Evolutionary conservation across 2,329 filamentous ascomycete species (phyloP), one percentile per base, ranked within the genome.

Genomic region (Apiospora malaysiana): DNA sequence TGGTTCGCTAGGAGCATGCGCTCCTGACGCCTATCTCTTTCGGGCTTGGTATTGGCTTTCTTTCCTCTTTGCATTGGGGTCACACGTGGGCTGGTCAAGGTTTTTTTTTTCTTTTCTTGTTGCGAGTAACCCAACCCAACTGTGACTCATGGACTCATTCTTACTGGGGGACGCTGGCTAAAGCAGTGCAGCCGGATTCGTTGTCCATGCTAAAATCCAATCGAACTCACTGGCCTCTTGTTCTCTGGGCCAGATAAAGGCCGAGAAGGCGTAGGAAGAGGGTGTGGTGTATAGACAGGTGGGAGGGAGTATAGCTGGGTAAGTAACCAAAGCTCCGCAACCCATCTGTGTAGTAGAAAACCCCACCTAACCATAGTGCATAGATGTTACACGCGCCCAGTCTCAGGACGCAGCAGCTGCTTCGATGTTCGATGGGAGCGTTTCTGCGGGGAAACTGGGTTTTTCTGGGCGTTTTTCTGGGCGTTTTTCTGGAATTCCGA

Each of bases 1-100:
- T 66, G 42, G 56, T 69, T 73, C 71, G 72, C 71, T 72, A 72
- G 72, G 71, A 73, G 71, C 72, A 73, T n/a, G 51, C 70, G 47
- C 72, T 73, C 72, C 72, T 70, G 56, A 37, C 32, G 68, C 46
- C 40, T 49, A 68, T 68, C 56, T 63, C 65, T 47, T 67, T 42
- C 25, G 56, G 56, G 42, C 42, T 27, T 63, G 56, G 56, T 32
- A 63, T 40, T 40, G 51, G 27, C 42, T 68, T 47, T 40, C 5
- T 16, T 46, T 14, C 23, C 49, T 47, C 49, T 8, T 16, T 32
- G 40, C 25, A 68, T 51, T 63, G 56, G 27, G 27, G 32, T 63
- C 56, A 63, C 56, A 40, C 27, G n/a, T 32, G 32, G 9, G 18
- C 18, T 63, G 56, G 9, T 40, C 32, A 63, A 40, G 16, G 56